phyloP scores from a whole-genome alignment of 208 protist genomes.

The Trichomonas vaginalis region DNA sequence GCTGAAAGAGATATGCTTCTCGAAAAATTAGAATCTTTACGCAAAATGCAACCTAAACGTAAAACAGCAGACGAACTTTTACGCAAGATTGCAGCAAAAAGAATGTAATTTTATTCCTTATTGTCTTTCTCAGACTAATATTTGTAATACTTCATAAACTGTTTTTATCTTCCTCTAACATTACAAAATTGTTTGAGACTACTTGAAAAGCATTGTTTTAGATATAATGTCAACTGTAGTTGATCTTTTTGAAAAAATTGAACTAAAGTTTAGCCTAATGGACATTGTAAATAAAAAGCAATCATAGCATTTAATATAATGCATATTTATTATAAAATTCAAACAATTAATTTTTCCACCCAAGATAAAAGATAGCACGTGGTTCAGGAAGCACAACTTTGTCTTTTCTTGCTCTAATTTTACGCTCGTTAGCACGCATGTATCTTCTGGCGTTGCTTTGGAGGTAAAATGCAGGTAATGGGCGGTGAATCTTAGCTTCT shows the following conservation, averaged over 20 bases:
- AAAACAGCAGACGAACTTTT: neutral
- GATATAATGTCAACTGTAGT: neutral
- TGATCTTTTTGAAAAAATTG: neutral
- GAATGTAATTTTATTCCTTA: neutral
- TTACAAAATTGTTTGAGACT: neutral
- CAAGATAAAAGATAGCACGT: neutral
- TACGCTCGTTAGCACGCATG: neutral
- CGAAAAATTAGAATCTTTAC: neutral
- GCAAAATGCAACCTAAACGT: neutral
- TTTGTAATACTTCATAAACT: neutral
- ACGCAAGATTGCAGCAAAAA: neutral
- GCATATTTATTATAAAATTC: neutral
- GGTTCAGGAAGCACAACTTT: neutral
- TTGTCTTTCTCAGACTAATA: neutral
- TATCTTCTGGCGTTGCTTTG: neutral
- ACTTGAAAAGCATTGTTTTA: neutral
- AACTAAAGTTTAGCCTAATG: neutral
- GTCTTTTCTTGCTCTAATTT: neutral
- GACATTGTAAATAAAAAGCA: neutral
- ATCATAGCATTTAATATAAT: neutral
- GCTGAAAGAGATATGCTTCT: neutral
- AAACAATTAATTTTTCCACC: neutral
- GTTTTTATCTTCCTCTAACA: neutral
- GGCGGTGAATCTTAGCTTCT: constrained; percentile 27
- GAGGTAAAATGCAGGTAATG: neutral